phyloP scores from a whole-genome alignment of 78 protist genomes.

The Chrysochromulina tobinii region DNA sequence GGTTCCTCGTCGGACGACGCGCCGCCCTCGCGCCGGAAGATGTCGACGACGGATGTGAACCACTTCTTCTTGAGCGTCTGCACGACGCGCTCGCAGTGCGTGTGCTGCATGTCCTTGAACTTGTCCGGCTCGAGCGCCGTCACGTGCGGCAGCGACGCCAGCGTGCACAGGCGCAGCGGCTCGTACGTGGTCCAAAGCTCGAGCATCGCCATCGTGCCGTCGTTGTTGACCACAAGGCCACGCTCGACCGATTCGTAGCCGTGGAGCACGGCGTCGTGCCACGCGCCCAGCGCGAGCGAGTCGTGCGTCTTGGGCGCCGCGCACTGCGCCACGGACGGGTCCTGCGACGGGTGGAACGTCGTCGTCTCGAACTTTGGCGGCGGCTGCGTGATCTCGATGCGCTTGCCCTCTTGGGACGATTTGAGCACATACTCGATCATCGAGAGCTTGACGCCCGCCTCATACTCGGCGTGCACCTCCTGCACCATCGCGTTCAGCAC shows the following conservation, averaged over 20 bases:
- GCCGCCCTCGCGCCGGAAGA: background rate
- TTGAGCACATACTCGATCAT: slow-evolving; percentile 19
- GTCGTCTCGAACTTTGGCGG: background rate
- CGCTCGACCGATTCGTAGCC: background rate
- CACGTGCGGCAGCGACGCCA: background rate
- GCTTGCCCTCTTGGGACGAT: background rate
- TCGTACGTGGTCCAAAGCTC: background rate
- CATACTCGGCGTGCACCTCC: background rate
- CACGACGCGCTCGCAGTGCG: slow-evolving; percentile 5
- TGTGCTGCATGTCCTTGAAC: background rate
- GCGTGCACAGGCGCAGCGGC: background rate
- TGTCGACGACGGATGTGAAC: background rate
- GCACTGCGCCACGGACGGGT: background rate
- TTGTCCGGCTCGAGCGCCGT: background rate
- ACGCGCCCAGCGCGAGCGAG: background rate
- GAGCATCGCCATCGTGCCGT: background rate
- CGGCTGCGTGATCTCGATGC: background rate
- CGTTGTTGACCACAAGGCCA: background rate
- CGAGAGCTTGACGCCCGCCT: background rate
- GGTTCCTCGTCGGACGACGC: background rate
- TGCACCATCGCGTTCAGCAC: slow-evolving; percentile 3
- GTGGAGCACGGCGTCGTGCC: background rate
- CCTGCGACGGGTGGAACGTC: background rate
- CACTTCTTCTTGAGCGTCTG: slow-evolving; percentile 19
- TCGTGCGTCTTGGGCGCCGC: background rate